phyloP scores from a whole-genome alignment of 164 flowering plant species.

The Santalum album region DNA sequence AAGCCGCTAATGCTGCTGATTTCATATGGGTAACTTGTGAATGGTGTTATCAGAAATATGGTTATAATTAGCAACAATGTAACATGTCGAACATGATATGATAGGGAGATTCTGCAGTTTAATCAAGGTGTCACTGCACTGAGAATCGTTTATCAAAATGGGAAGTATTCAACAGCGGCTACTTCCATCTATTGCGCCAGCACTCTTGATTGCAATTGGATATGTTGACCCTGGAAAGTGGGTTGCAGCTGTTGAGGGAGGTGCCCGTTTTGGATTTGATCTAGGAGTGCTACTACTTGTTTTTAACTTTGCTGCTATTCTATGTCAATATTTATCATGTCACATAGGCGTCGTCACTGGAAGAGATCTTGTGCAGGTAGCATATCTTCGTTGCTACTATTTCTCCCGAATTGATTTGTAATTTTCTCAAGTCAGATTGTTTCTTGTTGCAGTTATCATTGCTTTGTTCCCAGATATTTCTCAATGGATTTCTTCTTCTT shows the following conservation, averaged over 20 bases:
- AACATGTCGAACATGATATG: conserved; percentile 4
- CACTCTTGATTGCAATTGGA: conserved; percentile 57
- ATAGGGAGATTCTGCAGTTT: conserved; percentile 11
- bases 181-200: conserved; percentile 56
- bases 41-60: background rate
- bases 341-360: conserved; percentile 70
- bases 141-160: conserved; percentile 26
- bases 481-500: too few species aligned
- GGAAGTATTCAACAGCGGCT: conserved; percentile 36
- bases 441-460: too few species aligned
- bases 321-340: conserved; percentile 82
- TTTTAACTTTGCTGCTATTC: conserved; percentile 63
- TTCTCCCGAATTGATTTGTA: too few species aligned
- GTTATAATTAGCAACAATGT: conserved; percentile 5
- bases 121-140: conserved; percentile 9
- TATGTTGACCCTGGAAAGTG: conserved; percentile 97
- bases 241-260: conserved; percentile 87
- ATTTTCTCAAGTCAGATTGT: too few species aligned
- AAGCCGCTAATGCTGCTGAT: background rate
- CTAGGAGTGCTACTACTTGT: conserved; percentile 40
- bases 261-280: conserved; percentile 80
- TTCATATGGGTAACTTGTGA: background rate
- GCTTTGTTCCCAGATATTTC: too few species aligned
- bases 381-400: background rate
- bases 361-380: conserved; percentile 85